Evolutionary conservation across 169 alveolate species (phyloP).

Genomic region (Plasmodium ovale): DNA sequence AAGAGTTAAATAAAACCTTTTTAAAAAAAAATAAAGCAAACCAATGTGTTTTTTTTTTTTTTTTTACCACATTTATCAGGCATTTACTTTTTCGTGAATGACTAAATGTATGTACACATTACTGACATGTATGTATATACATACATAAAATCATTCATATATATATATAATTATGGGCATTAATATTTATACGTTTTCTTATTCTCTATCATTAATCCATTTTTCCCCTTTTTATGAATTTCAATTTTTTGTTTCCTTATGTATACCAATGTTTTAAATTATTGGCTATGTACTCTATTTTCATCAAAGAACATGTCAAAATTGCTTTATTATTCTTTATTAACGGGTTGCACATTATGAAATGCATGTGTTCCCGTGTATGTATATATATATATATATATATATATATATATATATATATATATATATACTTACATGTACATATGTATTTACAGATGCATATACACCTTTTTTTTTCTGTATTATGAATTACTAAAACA

Average conservation of each 20-base stretch:
- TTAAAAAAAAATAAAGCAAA: background rate
- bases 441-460: background rate
- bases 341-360: background rate
- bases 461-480: conserved; percentile 50
- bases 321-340: conserved; percentile 38
- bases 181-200: background rate
- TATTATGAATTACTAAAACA: conserved; percentile 40
- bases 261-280: conserved; percentile 37
- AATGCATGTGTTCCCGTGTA: conserved; percentile 1
- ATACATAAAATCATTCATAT: no score
- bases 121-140: no score
- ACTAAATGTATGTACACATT: no score
- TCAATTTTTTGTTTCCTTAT: conserved; percentile 35
- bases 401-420: conserved; percentile 20
- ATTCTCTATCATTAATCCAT: background rate
- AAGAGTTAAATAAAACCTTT: background rate
- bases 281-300: conserved; percentile 31
- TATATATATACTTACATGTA: background rate
- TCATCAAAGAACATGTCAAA: conserved; percentile 23
- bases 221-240: conserved; percentile 9
- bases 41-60: background rate
- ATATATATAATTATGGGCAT: background rate
- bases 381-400: conserved; percentile 4
- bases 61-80: no score
- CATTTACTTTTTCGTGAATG: no score